Conservation (phyloP, 805 yeast species). For the Monosporozyma servazzii region DNA sequence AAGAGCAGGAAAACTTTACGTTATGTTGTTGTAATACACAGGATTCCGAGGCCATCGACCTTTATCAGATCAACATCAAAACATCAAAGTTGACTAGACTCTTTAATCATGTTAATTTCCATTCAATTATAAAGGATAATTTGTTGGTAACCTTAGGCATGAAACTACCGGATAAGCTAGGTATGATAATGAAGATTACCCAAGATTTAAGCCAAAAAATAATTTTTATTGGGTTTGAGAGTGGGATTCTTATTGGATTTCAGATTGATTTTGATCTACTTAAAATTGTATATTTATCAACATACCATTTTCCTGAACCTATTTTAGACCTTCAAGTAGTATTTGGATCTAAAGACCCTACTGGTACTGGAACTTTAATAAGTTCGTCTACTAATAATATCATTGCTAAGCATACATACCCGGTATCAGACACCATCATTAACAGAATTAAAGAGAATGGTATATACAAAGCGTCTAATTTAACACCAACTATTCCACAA, state of each 20-base stretch:
- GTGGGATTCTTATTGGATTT: conserved; percentile 26
- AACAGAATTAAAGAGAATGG: not conserved
- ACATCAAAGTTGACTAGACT: conserved; percentile 16
- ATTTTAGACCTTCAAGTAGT: conserved; percentile 14
- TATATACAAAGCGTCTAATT: not conserved
- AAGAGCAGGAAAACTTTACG: conserved; percentile 6
- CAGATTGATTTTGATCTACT: not conserved
- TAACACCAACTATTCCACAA: not conserved
- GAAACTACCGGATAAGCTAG: conserved; percentile 15
- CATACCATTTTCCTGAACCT: conserved; percentile 25
- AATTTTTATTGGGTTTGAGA: conserved; percentile 22
- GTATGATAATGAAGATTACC: conserved; percentile 24
- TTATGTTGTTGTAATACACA: conserved; percentile 26
- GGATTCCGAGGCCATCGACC: conserved; percentile 23
- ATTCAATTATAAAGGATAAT: conserved; percentile 6
- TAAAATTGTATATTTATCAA: conserved; percentile 19
- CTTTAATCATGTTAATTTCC: conserved; percentile 15
- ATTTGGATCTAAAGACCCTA: not conserved
- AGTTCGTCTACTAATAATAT: conserved; percentile 15
- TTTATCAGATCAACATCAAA: conserved; percentile 13
- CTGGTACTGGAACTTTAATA: conserved; percentile 3
- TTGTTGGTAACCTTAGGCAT: not conserved
- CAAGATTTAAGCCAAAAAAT: conserved; percentile 5
- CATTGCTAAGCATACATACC: not conserved
- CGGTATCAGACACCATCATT: not conserved